Conservation (phyloP, 2,329 filamentous ascomycete species). For the Cercospora brassicicola region DNA sequence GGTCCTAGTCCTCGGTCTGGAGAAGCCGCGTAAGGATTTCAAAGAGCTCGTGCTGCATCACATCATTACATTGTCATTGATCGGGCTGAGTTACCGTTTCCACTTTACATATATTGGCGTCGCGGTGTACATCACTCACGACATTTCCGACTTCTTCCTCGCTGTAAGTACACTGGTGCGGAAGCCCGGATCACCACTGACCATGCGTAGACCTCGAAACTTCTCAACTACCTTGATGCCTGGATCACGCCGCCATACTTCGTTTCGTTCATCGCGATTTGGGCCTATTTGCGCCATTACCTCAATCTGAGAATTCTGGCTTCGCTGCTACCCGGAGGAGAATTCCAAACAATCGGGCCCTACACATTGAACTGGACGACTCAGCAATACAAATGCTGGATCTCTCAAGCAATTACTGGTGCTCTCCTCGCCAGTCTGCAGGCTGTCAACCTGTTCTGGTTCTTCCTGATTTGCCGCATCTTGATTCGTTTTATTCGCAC, state of each 20-base stretch:
- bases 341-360: conserved; percentile 72
- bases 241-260: conserved; percentile 81
- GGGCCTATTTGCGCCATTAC: conserved; percentile 89
- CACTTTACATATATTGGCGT: conserved; percentile 95
- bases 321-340: conserved; percentile 64
- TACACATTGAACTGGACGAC: conserved; percentile 75
- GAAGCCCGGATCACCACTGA: background rate
- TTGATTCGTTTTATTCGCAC: conserved; percentile 68
- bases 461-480: conserved; percentile 74
- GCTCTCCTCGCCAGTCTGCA: conserved; percentile 66
- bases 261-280: conserved; percentile 73
- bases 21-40: conserved; percentile 93
- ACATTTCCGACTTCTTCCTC: conserved; percentile 93
- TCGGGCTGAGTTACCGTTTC: conserved; percentile 86
- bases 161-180: conserved; percentile 62
- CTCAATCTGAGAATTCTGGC: conserved; percentile 75
- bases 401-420: conserved; percentile 68
- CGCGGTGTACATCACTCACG: conserved; percentile 90
- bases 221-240: conserved; percentile 84
- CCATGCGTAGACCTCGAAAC: conserved; percentile 72
- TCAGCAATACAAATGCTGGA: conserved; percentile 72
- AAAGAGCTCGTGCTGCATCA: conserved; percentile 91
- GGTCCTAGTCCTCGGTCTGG: conserved; percentile 79
- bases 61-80: conserved; percentile 81
- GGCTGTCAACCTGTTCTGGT: conserved; percentile 77